These are phyloP conservation scores for Candida mesenterica DNA, from an alignment of 1,139 yeast species.

Conservation along the genomic window DNA sequence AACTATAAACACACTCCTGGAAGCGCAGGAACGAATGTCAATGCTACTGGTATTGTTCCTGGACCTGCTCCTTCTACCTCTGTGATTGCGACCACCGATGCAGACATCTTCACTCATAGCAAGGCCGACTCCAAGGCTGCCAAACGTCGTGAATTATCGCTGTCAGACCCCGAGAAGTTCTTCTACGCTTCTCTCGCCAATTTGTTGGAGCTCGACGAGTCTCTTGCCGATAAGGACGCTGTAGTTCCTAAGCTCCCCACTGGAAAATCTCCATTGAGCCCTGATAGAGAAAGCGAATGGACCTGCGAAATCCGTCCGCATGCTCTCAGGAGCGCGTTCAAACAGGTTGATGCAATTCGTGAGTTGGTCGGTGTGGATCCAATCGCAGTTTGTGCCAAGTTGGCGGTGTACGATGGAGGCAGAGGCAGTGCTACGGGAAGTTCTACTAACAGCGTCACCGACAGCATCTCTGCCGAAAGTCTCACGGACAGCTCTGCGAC, in stretches of 20 bases:
- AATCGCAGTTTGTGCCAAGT: constrained; percentile 28
- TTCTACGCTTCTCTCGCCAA: constrained; percentile 53
- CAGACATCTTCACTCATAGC: constrained; percentile 24
- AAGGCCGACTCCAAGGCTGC: constrained; percentile 34
- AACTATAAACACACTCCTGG: constrained; percentile 18
- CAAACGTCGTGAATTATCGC: constrained; percentile 47
- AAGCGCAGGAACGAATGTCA: constrained; percentile 12
- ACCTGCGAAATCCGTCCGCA: constrained; percentile 45
- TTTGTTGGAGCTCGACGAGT: constrained; percentile 46
- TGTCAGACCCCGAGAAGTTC: constrained; percentile 47
- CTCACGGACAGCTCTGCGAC: constrained; percentile 1
- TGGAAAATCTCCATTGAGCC: constrained; percentile 37
- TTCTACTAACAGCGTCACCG: background rate
- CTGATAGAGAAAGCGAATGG: constrained; percentile 34
- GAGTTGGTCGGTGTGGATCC: constrained; percentile 34
- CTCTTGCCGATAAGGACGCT: constrained; percentile 18
- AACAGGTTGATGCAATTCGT: constrained; percentile 38
- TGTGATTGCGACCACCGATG: constrained; percentile 18
- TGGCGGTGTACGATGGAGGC: constrained; percentile 13
- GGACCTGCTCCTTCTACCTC: constrained; percentile 9
- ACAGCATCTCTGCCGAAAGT: background rate
- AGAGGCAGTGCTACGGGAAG: constrained; percentile 6
- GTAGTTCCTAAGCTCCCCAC: constrained; percentile 14
- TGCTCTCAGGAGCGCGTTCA: constrained; percentile 47
- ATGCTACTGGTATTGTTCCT: constrained; percentile 10